Percentiles rank a stretch among this genome's conserved stretches.
phyloP scores from a whole-genome alignment of 2,329 filamentous ascomycete genomes.

The Pseudogymnoascus destructans region DNA sequence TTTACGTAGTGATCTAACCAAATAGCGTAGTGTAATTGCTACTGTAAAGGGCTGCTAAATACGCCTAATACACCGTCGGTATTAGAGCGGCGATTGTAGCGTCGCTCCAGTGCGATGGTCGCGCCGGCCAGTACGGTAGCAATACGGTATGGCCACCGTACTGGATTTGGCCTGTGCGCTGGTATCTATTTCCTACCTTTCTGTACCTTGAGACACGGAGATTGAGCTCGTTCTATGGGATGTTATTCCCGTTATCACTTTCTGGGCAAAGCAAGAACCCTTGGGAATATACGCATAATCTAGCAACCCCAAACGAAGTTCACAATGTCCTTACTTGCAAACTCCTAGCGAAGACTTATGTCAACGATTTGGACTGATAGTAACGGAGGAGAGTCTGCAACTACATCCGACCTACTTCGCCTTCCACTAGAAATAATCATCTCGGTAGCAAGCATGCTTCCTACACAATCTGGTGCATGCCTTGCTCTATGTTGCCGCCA shows the following conservation, averaged over 20 bases:
- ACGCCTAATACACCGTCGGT: too few species aligned
- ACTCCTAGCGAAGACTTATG: constrained; percentile 9
- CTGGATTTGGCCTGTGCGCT: too few species aligned
- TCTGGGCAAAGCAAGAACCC: neutral
- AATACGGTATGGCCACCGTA: too few species aligned
- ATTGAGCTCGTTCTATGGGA: neutral
- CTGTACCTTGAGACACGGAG: neutral
- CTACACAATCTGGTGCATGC: constrained; percentile 12
- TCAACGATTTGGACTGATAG: constrained; percentile 8
- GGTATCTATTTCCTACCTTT: neutral
- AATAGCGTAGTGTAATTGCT: too few species aligned
- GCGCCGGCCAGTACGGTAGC: too few species aligned
- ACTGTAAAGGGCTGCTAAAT: too few species aligned
- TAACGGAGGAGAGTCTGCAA: neutral
- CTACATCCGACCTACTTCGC: constrained; percentile 10
- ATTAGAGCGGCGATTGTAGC: too few species aligned
- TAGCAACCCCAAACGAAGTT: neutral
- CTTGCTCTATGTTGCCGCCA: constrained; percentile 13
- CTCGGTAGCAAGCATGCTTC: constrained; percentile 13
- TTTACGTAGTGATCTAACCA: too few species aligned
- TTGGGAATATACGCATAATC: neutral
- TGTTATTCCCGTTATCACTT: neutral
- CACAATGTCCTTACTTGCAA: constrained; percentile 11
- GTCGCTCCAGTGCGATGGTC: too few species aligned
- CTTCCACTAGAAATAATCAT: constrained; percentile 15